Conservation (phyloP, 2,329 filamentous ascomycete species). For the Clarireedia sp. region DNA sequence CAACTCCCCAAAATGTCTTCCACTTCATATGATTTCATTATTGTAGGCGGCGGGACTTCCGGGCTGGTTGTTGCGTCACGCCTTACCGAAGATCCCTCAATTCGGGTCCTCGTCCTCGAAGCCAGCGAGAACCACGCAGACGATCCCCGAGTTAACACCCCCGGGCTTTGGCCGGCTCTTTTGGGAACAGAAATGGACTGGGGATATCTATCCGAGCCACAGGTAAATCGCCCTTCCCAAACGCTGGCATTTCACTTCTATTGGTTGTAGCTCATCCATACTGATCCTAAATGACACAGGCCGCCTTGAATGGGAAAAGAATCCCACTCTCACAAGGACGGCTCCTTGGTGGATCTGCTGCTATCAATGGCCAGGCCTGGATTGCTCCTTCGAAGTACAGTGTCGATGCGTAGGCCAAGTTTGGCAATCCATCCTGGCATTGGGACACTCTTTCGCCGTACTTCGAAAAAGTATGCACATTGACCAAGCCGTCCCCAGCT, state of each 20-base stretch:
- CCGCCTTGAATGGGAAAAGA: neutral
- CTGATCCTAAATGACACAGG: neutral
- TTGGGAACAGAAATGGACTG: conserved; percentile 6
- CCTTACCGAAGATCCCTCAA: conserved; percentile 31
- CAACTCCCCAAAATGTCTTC: neutral
- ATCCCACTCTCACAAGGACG: conserved; percentile 22
- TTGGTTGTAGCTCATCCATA: no score
- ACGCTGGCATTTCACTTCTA: no score
- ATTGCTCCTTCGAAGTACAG: conserved; percentile 20
- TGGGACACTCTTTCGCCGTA: conserved; percentile 34
- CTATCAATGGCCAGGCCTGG: conserved; percentile 31
- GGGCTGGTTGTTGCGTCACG: conserved; percentile 31
- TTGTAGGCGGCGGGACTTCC: neutral
- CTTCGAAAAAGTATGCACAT: conserved; percentile 31
- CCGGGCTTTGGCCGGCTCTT: conserved; percentile 4
- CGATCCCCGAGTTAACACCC: conserved; percentile 31
- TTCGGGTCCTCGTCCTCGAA: conserved; percentile 34
- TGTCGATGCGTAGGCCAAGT: conserved; percentile 32
- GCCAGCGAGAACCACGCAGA: conserved; percentile 31
- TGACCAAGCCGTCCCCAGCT: neutral
- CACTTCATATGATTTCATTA: neutral
- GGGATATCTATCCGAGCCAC: neutral
- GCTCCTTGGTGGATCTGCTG: conserved; percentile 30
- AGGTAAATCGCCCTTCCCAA: neutral
- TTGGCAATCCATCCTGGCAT: conserved; percentile 34